Base-by-base conservation (phyloP, 495 filamentous ascomycete species). In the Trichoderma asperelloides region DNA sequence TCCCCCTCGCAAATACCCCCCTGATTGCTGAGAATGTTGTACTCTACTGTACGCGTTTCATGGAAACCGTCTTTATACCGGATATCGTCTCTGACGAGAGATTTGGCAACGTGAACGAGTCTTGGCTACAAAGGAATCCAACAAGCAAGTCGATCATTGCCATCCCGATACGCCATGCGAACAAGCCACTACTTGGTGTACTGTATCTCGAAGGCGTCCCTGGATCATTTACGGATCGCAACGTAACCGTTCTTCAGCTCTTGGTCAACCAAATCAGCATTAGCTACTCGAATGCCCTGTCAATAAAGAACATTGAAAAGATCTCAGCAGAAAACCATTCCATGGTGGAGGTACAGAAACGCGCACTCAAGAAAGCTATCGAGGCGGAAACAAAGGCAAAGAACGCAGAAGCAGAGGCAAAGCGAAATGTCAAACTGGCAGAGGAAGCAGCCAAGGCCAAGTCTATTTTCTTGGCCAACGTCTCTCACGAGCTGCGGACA, bases 401-500 rank as follows among this genome's bases (percentile, higher is more conserved):
- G 72, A 79, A 85, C 37, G 91, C 91, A 1, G 91, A 96, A 74
- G 86, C 88, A 0, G 87, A 91, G 73, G 93, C 93, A 12, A 90
- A 93, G 68, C 88, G 90, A 62, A 94, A 92, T 69, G 90, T 96
- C 68, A 90, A 91, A 71, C 81, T 96, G 16, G 93, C 94, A 62
- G 92, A 97, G 74, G 93, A 97, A 75, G 92, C 92, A 13, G 91
- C 92, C 45, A 91, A 89, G 74, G 92, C 91, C 15, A 97, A 96
- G 75, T 90, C 88, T 8, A 93, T 96, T 63, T 97, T 97, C 82
- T 83, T 97, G 25, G 93, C 93, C 21, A 97, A 96, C 71, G 92
- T 96, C 18, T 93, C 90, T 3, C 91, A 95, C 71, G 91, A 95
- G 76, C 77, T 94, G 62, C 87, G 92, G 25, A 95, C 92, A 3